These are phyloP conservation scores for Dittrichia graveolens DNA, from an alignment of 129 eudicot species.

Conservation along the genomic window DNA sequence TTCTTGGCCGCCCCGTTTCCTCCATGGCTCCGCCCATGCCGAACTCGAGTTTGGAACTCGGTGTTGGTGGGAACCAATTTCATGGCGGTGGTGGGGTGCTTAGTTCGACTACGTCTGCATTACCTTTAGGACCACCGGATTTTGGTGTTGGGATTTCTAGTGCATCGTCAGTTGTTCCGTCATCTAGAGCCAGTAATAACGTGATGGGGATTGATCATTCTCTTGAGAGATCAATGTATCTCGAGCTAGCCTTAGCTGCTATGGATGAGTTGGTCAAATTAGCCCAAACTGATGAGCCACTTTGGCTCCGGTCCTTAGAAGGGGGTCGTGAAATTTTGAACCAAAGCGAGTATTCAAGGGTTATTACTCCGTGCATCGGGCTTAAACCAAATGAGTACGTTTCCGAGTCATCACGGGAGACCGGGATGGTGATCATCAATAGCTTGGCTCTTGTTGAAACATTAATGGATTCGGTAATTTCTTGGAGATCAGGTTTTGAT, in stretches of 20 bases:
- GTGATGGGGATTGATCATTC: constrained; percentile 64
- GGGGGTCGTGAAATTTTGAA: constrained; percentile 73
- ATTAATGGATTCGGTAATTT: constrained; percentile 83
- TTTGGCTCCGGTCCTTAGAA: constrained; percentile 71
- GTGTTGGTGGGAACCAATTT: constrained; percentile 70
- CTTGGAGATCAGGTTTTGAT: background rate
- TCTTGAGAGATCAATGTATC: constrained; percentile 80
- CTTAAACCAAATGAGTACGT: constrained; percentile 74
- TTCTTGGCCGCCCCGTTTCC: constrained; percentile 81
- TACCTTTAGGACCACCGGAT: constrained; percentile 68
- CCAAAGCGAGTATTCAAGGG: constrained; percentile 65
- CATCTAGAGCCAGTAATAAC: constrained; percentile 42
- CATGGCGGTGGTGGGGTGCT: constrained; percentile 43
- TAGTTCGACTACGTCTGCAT: constrained; percentile 41
- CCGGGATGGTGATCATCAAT: constrained; percentile 95
- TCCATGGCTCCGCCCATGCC: constrained; percentile 71
- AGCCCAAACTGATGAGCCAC: constrained; percentile 90
- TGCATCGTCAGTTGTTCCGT: constrained; percentile 50
- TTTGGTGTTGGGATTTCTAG: constrained; percentile 59
- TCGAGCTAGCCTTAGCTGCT: constrained; percentile 89
- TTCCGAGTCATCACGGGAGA: constrained; percentile 82
- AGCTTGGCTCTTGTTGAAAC: constrained; percentile 97
- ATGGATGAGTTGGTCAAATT: constrained; percentile 86
- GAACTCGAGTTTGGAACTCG: constrained; percentile 84
- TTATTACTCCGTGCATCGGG: constrained; percentile 70